Evolutionary conservation across 495 filamentous ascomycete genomes (phyloP).

Genomic region (Corynascus novoguineensis): DNA sequence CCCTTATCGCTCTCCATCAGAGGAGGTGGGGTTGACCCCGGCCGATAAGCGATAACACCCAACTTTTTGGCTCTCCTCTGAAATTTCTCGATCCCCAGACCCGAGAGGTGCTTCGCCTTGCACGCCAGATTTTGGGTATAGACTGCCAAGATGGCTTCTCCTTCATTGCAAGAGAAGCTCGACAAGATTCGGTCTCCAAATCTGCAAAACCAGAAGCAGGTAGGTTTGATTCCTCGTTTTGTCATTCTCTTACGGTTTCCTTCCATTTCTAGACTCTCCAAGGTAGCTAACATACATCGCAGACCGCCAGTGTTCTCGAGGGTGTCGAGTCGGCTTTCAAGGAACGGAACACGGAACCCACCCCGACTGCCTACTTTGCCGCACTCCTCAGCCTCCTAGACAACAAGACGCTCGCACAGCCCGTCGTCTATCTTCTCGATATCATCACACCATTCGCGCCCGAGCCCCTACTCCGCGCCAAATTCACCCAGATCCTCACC

Average conservation of each 20-base stretch:
- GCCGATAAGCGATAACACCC: slow-evolving; percentile 26
- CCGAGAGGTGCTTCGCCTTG: slow-evolving; percentile 18
- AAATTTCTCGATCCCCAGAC: slow-evolving; percentile 24
- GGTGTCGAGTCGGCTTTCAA: slow-evolving; percentile 89
- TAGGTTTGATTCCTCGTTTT: slow-evolving; percentile 31
- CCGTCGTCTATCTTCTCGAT: slow-evolving; percentile 94
- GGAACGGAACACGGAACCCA: slow-evolving; percentile 74
- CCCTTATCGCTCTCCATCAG: background rate
- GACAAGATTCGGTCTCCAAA: slow-evolving; percentile 95
- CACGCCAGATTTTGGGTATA: slow-evolving; percentile 16
- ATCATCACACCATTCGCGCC: slow-evolving; percentile 78
- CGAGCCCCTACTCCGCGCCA: slow-evolving; percentile 75
- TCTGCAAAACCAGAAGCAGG: slow-evolving; percentile 90
- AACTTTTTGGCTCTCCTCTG: slow-evolving; percentile 26
- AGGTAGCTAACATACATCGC: slow-evolving; percentile 16
- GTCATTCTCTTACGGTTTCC: background rate
- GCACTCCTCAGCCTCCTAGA: slow-evolving; percentile 84
- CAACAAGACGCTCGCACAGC: slow-evolving; percentile 79
- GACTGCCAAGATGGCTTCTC: slow-evolving; percentile 38
- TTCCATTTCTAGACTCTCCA: background rate
- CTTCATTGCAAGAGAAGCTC: slow-evolving; percentile 83
- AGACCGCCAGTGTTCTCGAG: slow-evolving; percentile 83
- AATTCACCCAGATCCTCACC: slow-evolving; percentile 88
- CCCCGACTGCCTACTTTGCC: slow-evolving; percentile 90
- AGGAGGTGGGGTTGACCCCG: background rate